These are phyloP conservation scores for Panus rudis DNA, from an alignment of 768 basidiomycete species.

Conservation along the genomic window DNA sequence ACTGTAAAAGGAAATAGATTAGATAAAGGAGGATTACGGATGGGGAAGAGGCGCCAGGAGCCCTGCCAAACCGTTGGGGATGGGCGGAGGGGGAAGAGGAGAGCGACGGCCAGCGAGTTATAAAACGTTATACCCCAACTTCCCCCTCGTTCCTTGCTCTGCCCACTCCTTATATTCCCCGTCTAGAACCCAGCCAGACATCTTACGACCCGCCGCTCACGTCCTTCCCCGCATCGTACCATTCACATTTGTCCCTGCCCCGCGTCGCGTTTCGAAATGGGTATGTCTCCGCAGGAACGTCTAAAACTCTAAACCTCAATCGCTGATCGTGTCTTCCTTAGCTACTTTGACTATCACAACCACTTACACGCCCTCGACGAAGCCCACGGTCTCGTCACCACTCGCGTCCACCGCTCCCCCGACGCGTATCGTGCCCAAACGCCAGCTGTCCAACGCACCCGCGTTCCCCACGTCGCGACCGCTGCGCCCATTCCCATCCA, in stretches of 20 bases:
- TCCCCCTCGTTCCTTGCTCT: too few species aligned
- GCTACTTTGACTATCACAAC: conserved; percentile 19
- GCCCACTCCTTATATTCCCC: background rate
- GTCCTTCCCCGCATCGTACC: background rate
- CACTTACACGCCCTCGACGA: conserved; percentile 11
- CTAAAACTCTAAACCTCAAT: background rate
- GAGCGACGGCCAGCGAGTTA: background rate
- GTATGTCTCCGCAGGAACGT: conserved; percentile 2
- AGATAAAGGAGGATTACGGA: too few species aligned
- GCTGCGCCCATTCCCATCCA: conserved; percentile 69
- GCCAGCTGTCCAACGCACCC: conserved; percentile 33
- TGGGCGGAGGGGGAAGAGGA: background rate
- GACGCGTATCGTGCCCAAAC: conserved; percentile 22
- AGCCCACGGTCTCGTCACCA: conserved; percentile 49
- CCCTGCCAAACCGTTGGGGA: conserved; percentile 1
- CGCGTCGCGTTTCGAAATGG: conserved; percentile 1
- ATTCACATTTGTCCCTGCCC: background rate
- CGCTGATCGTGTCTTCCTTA: conserved; percentile 54
- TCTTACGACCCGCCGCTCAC: background rate
- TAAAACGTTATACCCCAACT: background rate
- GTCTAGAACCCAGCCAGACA: background rate
- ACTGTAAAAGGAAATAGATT: too few species aligned
- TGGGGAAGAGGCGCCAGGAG: too few species aligned
- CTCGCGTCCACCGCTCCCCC: conserved; percentile 39
- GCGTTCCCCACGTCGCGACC: conserved; percentile 69